Evolutionary conservation across 164 flowering plant genomes (phyloP).

Genomic region (Aristolochia fimbriata): DNA sequence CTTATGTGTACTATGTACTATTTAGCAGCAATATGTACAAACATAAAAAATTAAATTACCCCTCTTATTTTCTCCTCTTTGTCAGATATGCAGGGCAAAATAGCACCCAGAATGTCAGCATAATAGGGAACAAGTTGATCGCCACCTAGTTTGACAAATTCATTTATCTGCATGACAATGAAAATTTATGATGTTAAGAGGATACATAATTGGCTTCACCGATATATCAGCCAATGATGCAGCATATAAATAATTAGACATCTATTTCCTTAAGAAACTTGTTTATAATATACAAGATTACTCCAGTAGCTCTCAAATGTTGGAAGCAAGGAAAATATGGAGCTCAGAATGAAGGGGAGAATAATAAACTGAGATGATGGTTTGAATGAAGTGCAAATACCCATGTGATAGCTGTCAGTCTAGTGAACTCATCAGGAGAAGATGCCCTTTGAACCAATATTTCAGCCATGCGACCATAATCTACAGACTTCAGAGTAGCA

Average conservation of each 20-base stretch:
- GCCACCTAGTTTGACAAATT: constrained; percentile 97
- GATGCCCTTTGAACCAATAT: constrained; percentile 91
- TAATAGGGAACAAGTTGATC: constrained; percentile 93
- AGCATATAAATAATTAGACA: no score
- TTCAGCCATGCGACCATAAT: constrained; percentile 99
- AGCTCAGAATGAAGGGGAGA: not conserved
- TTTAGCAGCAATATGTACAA: not conserved
- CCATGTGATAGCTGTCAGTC: constrained; percentile 93
- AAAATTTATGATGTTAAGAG: not conserved
- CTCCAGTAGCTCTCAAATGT: no score
- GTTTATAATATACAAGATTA: no score
- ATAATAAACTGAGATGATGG: not conserved
- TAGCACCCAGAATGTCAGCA: constrained; percentile 88
- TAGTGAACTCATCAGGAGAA: constrained; percentile 84
- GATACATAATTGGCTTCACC: no score
- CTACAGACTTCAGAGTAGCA: constrained; percentile 93
- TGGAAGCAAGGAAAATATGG: not conserved
- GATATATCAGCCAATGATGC: no score
- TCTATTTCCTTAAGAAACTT: no score
- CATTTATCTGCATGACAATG: constrained; percentile 61
- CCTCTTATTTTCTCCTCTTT: constrained; percentile 93
- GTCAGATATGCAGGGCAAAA: constrained; percentile 93
- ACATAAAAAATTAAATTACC: constrained; percentile 28
- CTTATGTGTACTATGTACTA: not conserved
- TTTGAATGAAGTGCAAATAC: constrained; percentile 28